These are phyloP conservation scores for Pythium apleroticum DNA, from an alignment of 352 stramenopile genomes.

Conservation along the genomic window DNA sequence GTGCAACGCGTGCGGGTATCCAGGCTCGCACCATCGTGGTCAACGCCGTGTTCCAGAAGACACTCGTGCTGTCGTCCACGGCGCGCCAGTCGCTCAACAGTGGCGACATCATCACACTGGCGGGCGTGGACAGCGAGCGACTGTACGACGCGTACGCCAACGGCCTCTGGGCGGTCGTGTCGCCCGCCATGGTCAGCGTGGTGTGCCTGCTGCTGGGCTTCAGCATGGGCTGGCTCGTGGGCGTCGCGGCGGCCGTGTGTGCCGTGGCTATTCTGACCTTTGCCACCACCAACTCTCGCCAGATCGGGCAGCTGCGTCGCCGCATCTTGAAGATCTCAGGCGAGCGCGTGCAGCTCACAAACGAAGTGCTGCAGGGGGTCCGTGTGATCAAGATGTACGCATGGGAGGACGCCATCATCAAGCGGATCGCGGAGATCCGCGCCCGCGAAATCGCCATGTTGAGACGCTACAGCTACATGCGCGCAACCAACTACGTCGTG, in stretches of 20 bases:
- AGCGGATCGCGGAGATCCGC: conserved; percentile 43
- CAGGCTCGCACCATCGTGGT: conserved; percentile 51
- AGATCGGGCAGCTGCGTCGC: conserved; percentile 36
- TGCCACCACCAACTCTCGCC: conserved; percentile 30
- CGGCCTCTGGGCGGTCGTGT: conserved; percentile 36
- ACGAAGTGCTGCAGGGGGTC: conserved; percentile 92
- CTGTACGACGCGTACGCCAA: conserved; percentile 52
- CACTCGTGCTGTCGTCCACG: conserved; percentile 41
- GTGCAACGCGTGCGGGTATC: conserved; percentile 42
- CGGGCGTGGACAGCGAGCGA: conserved; percentile 52
- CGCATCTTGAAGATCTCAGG: conserved; percentile 43
- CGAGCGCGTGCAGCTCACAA: conserved; percentile 91
- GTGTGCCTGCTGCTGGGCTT: conserved; percentile 27
- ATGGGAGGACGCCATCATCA: conserved; percentile 60
- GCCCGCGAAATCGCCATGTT: conserved; percentile 35
- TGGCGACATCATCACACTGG: conserved; percentile 64
- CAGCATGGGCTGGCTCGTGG: conserved; percentile 17
- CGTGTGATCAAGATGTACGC: conserved; percentile 90
- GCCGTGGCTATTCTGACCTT: conserved; percentile 31
- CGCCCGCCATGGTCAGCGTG: conserved; percentile 19
- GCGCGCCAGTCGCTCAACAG: conserved; percentile 44
- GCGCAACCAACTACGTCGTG: conserved; percentile 16
- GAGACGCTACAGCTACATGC: conserved; percentile 19
- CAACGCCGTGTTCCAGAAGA: conserved; percentile 57
- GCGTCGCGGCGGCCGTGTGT: conserved; percentile 28